phyloP scores from a whole-genome alignment of 495 filamentous ascomycete genomes.

The Amphirosellinia nigrospora region DNA sequence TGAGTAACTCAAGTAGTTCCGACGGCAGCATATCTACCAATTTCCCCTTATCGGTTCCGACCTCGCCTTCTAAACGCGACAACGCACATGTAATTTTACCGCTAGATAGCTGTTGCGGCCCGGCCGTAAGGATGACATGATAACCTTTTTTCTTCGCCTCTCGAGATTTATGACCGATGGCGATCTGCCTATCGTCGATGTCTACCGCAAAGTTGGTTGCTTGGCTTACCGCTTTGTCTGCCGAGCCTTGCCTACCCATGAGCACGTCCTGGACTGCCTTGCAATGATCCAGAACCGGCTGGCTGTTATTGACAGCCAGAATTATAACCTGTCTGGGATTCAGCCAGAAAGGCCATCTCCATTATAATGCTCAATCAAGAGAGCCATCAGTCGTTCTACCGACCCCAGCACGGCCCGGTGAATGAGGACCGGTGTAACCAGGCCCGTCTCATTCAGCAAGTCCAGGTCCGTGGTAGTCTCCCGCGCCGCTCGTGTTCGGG shows the following conservation, averaged over 20 bases:
- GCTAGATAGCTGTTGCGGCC: slow-evolving; percentile 56
- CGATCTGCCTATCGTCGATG: slow-evolving; percentile 67
- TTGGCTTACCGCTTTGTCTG: slow-evolving; percentile 44
- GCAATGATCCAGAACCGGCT: slow-evolving; percentile 64
- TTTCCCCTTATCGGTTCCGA: slow-evolving; percentile 26
- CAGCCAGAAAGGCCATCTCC: slow-evolving; percentile 90
- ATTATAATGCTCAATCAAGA: slow-evolving; percentile 83
- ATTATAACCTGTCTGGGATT: slow-evolving; percentile 83
- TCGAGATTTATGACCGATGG: slow-evolving; percentile 70
- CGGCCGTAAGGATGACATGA: slow-evolving; percentile 75
- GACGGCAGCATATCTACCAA: slow-evolving; percentile 43
- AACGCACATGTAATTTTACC: slow-evolving; percentile 45
- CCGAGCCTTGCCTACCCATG: slow-evolving; percentile 48
- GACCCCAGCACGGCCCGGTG: slow-evolving; percentile 90
- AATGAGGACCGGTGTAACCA: slow-evolving; percentile 79
- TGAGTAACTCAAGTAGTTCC: slow-evolving; percentile 42
- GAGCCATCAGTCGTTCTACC: slow-evolving; percentile 83
- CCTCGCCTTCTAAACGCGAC: slow-evolving; percentile 28
- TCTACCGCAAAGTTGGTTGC: slow-evolving; percentile 70
- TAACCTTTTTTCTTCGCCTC: slow-evolving; percentile 77
- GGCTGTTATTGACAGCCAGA: slow-evolving; percentile 72
- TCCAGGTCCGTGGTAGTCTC: slow-evolving; percentile 50
- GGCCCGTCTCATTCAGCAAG: slow-evolving; percentile 52
- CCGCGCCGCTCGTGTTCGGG: slow-evolving; percentile 68
- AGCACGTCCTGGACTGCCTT: slow-evolving; percentile 51